Conservation (phyloP, 352 stramenopile species). For the Pythium aphanidermatum region DNA sequence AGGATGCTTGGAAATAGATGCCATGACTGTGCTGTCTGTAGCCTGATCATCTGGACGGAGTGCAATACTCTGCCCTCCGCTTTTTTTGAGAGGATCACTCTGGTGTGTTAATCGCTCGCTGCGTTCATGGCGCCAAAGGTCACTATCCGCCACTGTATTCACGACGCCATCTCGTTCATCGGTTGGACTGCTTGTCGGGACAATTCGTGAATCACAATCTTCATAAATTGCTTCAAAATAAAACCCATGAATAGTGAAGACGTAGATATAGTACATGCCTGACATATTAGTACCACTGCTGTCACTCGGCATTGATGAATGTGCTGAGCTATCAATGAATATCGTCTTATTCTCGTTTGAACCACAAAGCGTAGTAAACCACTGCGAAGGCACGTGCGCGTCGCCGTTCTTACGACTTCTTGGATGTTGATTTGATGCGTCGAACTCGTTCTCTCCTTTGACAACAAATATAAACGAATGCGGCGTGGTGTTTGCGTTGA, state of each 20-base stretch:
- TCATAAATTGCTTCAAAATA: conserved; percentile 30
- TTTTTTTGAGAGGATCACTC: background rate
- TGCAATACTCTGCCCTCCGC: too few species aligned
- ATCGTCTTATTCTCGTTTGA: conserved; percentile 37
- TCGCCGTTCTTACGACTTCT: conserved; percentile 5
- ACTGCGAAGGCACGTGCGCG: conserved; percentile 32
- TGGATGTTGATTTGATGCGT: conserved; percentile 6
- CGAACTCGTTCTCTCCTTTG: conserved; percentile 8
- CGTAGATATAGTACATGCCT: conserved; percentile 28
- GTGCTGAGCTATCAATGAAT: conserved; percentile 16
- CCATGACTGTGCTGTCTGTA: too few species aligned
- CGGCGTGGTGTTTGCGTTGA: conserved; percentile 1
- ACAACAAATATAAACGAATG: conserved; percentile 51
- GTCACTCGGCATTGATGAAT: too few species aligned
- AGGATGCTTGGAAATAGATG: too few species aligned
- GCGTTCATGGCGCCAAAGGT: background rate
- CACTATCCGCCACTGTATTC: background rate
- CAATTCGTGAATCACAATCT: too few species aligned
- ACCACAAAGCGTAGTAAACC: conserved; percentile 35
- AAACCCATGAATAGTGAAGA: conserved; percentile 32
- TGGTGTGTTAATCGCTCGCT: background rate
- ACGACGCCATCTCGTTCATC: background rate
- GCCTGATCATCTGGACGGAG: too few species aligned
- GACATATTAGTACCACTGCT: background rate
- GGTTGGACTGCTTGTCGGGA: too few species aligned